phyloP scores from a whole-genome alignment of 1,139 yeast species.

The Saccharomyces pastorianus region DNA sequence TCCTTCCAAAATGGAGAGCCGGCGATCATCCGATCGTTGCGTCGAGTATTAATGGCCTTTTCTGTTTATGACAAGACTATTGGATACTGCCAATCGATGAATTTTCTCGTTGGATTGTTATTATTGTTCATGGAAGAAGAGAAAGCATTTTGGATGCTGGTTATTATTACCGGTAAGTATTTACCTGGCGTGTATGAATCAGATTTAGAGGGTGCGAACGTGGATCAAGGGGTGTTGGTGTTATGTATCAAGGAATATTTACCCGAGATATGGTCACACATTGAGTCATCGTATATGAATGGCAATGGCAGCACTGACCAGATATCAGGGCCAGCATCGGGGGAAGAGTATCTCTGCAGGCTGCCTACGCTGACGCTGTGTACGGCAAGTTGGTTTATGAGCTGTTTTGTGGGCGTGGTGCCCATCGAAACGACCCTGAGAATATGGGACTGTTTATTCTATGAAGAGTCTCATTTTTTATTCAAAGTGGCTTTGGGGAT shows the following conservation, averaged over 20 bases:
- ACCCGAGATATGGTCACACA: slow-evolving; percentile 67
- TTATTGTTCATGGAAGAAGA: slow-evolving; percentile 84
- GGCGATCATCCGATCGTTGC: slow-evolving; percentile 56
- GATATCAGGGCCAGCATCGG: slow-evolving; percentile 4
- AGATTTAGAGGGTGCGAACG: slow-evolving; percentile 84
- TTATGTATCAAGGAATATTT: slow-evolving; percentile 73
- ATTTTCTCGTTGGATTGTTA: slow-evolving; percentile 80
- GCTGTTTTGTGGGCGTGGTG: slow-evolving; percentile 76
- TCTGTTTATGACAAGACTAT: slow-evolving; percentile 80
- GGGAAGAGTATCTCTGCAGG: slow-evolving; percentile 59
- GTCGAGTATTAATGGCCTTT: slow-evolving; percentile 77
- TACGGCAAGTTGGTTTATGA: slow-evolving; percentile 97
- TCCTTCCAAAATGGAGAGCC: slow-evolving; percentile 40
- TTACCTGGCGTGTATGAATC: slow-evolving; percentile 88
- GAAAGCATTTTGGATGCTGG: slow-evolving; percentile 89
- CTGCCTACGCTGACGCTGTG: slow-evolving; percentile 87
- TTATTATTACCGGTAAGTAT: slow-evolving; percentile 73
- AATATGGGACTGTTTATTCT: slow-evolving; percentile 91
- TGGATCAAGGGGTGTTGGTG: slow-evolving; percentile 91
- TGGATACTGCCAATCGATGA: slow-evolving; percentile 92
- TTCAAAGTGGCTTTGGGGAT: slow-evolving; percentile 77
- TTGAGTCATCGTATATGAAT: slow-evolving; percentile 32
- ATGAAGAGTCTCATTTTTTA: slow-evolving; percentile 80
- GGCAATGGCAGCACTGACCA: slow-evolving; percentile 5
- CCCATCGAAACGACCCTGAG: slow-evolving; percentile 83